phyloP scores from a whole-genome alignment of 2,329 filamentous ascomycete species.

The Trichoderma pleuroti region DNA sequence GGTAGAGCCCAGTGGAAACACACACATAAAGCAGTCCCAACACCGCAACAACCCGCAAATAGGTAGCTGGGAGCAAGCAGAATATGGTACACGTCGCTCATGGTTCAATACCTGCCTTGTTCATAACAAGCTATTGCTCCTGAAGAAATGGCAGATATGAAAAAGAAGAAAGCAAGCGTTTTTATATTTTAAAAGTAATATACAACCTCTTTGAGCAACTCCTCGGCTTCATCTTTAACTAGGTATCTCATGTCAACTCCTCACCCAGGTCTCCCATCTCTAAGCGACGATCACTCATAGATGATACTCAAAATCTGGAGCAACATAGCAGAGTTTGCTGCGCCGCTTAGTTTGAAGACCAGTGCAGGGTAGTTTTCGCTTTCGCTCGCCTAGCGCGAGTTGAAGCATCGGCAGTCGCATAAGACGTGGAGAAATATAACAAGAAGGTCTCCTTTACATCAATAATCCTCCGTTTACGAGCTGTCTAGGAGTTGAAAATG shows the following conservation, averaged over 20 bases:
- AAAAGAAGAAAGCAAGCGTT: background rate
- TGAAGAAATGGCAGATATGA: fast-evolving
- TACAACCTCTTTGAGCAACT: background rate
- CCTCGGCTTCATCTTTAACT: background rate
- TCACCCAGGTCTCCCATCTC: background rate
- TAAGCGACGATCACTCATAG: background rate
- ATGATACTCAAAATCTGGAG: too few species aligned
- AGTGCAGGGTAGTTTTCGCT: background rate
- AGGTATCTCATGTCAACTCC: too few species aligned
- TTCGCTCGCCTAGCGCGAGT: background rate
- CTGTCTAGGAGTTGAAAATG: background rate
- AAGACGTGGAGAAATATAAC: background rate
- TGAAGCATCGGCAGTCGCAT: background rate
- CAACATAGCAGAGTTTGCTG: background rate
- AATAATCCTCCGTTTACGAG: background rate
- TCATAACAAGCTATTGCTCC: background rate
- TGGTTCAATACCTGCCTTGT: background rate
- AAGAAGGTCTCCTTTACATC: fast-evolving
- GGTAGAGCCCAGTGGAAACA: background rate
- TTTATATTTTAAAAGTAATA: background rate
- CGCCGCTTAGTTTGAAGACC: background rate
- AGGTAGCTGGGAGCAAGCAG: background rate
- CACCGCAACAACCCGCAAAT: background rate
- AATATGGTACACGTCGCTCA: background rate
- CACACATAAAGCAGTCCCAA: background rate